These are phyloP conservation scores for Melampsora americana DNA, from an alignment of 1,284 basidiomycete genomes.

Conservation along the genomic window DNA sequence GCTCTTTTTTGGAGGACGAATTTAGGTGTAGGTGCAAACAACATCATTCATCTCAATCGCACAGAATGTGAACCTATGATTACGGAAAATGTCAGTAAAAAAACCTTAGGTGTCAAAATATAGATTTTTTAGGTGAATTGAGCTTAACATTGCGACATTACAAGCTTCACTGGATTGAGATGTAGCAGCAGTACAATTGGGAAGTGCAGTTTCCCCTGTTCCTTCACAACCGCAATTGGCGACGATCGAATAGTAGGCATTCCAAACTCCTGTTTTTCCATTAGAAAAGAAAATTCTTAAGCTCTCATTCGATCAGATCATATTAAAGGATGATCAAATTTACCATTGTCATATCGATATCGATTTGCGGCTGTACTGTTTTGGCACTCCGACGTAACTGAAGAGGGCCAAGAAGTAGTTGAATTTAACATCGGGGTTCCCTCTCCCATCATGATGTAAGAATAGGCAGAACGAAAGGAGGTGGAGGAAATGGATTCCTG, in stretches of 20 bases:
- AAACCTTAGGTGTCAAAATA: no score
- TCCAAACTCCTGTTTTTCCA: background rate
- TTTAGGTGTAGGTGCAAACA: background rate
- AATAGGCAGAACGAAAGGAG: background rate
- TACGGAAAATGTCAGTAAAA: no score
- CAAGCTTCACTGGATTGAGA: background rate
- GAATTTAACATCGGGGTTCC: background rate
- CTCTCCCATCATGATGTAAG: background rate
- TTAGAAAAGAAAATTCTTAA: background rate
- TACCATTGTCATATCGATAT: background rate
- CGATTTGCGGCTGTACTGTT: background rate
- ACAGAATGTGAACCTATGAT: background rate
- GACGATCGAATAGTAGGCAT: background rate
- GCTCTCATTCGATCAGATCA: background rate
- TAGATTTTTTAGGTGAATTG: background rate
- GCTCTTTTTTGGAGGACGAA: background rate
- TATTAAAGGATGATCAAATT: background rate
- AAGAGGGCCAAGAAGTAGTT: background rate
- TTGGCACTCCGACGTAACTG: background rate
- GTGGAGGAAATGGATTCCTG: background rate
- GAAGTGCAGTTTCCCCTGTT: background rate
- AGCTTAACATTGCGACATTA: conserved; percentile 4
- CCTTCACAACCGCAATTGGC: background rate
- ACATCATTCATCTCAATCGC: background rate
- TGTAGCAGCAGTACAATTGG: background rate